These are phyloP conservation scores for Botrytis porri DNA, from an alignment of 2,329 filamentous ascomycete genomes.

Conservation along the genomic window DNA sequence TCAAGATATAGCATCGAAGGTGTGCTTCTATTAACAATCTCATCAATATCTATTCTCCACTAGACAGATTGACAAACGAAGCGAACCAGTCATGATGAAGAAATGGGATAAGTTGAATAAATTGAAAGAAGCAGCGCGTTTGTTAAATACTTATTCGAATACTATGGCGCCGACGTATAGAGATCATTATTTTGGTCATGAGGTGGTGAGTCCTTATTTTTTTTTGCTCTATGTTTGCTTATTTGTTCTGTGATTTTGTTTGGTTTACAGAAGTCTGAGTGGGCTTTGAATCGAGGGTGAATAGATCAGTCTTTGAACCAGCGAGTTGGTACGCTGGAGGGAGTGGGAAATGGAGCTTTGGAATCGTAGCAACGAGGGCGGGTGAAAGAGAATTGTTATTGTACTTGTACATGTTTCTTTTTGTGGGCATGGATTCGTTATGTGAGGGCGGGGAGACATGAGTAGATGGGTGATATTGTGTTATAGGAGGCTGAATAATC, in stretches of 20 bases:
- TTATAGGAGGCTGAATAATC: neutral
- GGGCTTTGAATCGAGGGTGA: neutral
- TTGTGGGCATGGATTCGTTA: neutral
- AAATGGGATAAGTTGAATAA: neutral
- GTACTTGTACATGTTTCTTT: neutral
- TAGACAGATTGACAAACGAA: too few relatives aligned
- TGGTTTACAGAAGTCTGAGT: neutral
- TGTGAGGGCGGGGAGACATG: neutral
- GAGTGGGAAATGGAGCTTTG: neutral
- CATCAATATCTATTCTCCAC: neutral
- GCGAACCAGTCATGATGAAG: neutral
- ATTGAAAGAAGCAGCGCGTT: neutral
- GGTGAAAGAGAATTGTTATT: neutral
- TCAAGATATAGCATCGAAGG: neutral
- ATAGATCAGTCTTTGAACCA: too few relatives aligned
- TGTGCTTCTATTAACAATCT: neutral
- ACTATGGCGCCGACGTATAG: constrained; percentile 15
- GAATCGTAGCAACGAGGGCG: too few relatives aligned
- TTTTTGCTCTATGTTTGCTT: neutral
- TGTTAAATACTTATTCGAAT: neutral
- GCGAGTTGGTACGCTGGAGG: too few relatives aligned
- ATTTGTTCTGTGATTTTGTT: too few relatives aligned
- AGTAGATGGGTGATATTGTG: neutral
- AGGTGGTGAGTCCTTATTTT: neutral
- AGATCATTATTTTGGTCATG: constrained; percentile 12